Evolutionary conservation across 1,139 yeast species (phyloP).

Genomic region (Hyphopichia fennica): DNA sequence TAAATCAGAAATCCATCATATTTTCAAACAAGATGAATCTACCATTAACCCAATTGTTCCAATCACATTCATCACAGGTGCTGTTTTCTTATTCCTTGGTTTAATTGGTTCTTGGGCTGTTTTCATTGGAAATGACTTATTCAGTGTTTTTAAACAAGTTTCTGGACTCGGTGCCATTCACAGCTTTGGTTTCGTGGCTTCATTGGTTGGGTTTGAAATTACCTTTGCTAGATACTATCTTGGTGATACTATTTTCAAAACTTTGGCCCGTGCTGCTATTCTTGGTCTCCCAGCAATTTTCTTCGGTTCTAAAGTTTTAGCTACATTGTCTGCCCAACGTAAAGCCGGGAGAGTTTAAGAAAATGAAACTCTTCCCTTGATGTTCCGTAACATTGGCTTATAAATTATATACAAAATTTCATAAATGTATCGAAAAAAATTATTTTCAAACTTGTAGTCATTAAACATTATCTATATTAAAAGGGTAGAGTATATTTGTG

Average conservation of each 20-base stretch:
- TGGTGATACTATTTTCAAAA: conserved; percentile 69
- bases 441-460: neutral
- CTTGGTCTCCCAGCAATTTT: conserved; percentile 58
- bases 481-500: conserved; percentile 3
- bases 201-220: conserved; percentile 60
- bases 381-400: no score
- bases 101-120: conserved; percentile 51
- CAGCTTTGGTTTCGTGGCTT: conserved; percentile 50
- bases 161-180: conserved; percentile 26
- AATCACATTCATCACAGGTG: conserved; percentile 47
- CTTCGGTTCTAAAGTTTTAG: conserved; percentile 66
- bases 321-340: conserved; percentile 34
- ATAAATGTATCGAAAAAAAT: no score
- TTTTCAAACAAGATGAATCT: conserved; percentile 56
- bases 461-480: neutral
- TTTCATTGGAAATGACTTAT: conserved; percentile 47
- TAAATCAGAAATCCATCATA: conserved; percentile 69
- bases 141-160: conserved; percentile 28
- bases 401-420: neutral
- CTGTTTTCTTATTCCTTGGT: conserved; percentile 40
- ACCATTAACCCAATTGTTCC: conserved; percentile 61
- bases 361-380: neutral
- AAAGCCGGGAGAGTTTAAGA: conserved; percentile 27
- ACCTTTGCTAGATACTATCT: conserved; percentile 68
- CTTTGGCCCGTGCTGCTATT: conserved; percentile 53